Percentiles rank a stretch among this genome's conserved stretches.
phyloP scores from a whole-genome alignment of 495 filamentous ascomycete species.

The Geoglossum glabrum region DNA sequence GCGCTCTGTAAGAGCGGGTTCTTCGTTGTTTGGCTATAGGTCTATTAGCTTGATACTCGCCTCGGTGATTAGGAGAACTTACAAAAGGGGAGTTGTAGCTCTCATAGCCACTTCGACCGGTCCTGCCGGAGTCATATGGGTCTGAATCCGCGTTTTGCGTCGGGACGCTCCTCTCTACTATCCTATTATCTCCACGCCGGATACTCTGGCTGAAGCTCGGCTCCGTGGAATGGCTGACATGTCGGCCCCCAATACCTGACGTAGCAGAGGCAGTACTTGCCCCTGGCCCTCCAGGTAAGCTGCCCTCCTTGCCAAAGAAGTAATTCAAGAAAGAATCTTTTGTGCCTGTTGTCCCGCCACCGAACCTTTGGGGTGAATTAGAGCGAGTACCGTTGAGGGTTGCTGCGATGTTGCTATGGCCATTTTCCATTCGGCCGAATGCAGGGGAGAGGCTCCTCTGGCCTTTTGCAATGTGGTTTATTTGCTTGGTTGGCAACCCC shows the following conservation, averaged over 20 bases:
- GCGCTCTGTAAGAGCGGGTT: conserved; percentile 79
- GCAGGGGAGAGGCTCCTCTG: conserved; percentile 64
- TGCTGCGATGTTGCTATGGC: conserved; percentile 31
- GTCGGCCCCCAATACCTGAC: conserved; percentile 30
- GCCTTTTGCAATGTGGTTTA: conserved; percentile 35
- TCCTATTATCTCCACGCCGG: conserved; percentile 35
- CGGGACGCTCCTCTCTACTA: conserved; percentile 10
- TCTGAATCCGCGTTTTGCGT: conserved; percentile 7
- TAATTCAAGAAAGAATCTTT: conserved; percentile 92
- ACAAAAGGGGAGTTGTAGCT: not conserved
- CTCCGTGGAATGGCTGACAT: conserved; percentile 54
- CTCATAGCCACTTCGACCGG: not conserved
- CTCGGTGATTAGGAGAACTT: not conserved
- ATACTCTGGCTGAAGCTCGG: conserved; percentile 70
- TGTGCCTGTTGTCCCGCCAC: conserved; percentile 25
- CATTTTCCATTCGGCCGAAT: conserved; percentile 39
- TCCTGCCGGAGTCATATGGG: not conserved
- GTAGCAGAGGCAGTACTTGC: conserved; percentile 20
- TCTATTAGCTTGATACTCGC: not conserved
- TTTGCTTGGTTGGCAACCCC: conserved; percentile 1
- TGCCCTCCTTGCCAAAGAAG: conserved; percentile 90
- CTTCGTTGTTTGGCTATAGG: conserved; percentile 21
- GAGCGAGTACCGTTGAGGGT: conserved; percentile 47
- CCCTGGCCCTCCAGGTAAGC: conserved; percentile 21
- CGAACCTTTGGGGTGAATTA: conserved; percentile 40